These are phyloP conservation scores for Coemansia sp. DNA, from an alignment of 192 early-diverging fungal genomes.

Conservation along the genomic window DNA sequence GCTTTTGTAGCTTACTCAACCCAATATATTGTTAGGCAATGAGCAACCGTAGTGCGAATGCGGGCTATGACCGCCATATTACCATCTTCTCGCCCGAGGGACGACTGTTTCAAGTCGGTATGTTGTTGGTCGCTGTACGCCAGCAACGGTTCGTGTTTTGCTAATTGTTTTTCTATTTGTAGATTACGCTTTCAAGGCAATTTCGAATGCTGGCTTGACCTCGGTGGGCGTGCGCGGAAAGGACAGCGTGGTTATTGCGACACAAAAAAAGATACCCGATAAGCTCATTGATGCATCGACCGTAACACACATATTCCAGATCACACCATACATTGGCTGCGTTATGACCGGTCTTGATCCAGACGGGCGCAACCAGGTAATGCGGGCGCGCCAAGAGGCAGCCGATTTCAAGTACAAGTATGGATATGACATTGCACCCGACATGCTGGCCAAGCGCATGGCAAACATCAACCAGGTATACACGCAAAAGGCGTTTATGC, in stretches of 20 bases:
- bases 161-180: conserved; percentile 8
- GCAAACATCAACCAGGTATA: conserved; percentile 99
- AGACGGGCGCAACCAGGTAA: conserved; percentile 91
- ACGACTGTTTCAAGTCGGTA: conserved; percentile 98
- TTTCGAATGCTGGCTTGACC: conserved; percentile 93
- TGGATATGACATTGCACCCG: conserved; percentile 95
- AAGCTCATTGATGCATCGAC: conserved; percentile 93
- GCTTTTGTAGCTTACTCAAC: too few relatives aligned
- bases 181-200: conserved; percentile 99
- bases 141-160: neutral
- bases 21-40: conserved; percentile 10
- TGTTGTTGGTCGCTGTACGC: conserved; percentile 12
- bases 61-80: conserved; percentile 98
- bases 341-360: conserved; percentile 97
- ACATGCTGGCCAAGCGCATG: conserved; percentile 96
- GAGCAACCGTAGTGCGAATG: conserved; percentile 50
- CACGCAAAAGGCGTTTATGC: conserved; percentile 98
- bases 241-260: conserved; percentile 90
- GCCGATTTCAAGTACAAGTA: conserved; percentile 99
- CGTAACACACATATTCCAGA: conserved; percentile 88
- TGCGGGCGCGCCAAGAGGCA: conserved; percentile 89
- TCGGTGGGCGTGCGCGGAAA: conserved; percentile 95
- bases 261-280: conserved; percentile 96
- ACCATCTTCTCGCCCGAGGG: conserved; percentile 99
- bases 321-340: conserved; percentile 93